These are phyloP conservation scores for Gillenia trifoliata DNA, from an alignment of 306 rosid genomes.

Conservation along the genomic window DNA sequence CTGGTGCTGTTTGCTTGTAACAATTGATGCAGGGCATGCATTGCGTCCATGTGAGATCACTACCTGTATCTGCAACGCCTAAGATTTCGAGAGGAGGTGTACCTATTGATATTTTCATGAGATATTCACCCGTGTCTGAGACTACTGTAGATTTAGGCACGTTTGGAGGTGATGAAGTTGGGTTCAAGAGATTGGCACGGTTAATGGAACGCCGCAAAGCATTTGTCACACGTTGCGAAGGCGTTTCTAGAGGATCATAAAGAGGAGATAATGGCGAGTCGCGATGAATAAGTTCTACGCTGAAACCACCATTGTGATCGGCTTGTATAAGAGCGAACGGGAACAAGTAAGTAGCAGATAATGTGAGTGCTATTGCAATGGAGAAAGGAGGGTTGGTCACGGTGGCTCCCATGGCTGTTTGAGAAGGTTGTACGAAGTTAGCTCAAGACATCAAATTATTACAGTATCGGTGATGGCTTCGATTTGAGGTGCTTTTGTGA, in stretches of 20 bases:
- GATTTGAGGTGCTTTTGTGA: background rate
- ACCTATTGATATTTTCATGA: conserved; percentile 5
- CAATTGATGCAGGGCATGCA: background rate
- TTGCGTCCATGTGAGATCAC: conserved; percentile 6
- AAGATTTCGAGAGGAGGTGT: background rate
- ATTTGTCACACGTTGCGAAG: background rate
- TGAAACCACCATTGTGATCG: background rate
- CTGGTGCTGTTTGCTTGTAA: background rate
- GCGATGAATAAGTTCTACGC: background rate
- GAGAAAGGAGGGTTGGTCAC: background rate
- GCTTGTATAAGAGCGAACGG: background rate
- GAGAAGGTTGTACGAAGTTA: background rate
- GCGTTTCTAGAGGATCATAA: background rate
- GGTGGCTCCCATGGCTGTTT: background rate
- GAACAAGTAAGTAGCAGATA: background rate
- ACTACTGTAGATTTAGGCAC: background rate
- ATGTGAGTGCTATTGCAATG: background rate
- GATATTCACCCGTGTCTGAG: background rate
- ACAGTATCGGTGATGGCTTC: background rate
- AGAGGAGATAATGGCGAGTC: background rate
- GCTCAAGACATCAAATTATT: background rate
- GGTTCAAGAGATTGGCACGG: background rate
- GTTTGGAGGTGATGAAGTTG: background rate
- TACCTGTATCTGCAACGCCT: conserved; percentile 3
- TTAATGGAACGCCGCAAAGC: conserved; percentile 20